phyloP scores from a whole-genome alignment of 2,329 filamentous ascomycete genomes.

The Thielaviopsis ethacetica region DNA sequence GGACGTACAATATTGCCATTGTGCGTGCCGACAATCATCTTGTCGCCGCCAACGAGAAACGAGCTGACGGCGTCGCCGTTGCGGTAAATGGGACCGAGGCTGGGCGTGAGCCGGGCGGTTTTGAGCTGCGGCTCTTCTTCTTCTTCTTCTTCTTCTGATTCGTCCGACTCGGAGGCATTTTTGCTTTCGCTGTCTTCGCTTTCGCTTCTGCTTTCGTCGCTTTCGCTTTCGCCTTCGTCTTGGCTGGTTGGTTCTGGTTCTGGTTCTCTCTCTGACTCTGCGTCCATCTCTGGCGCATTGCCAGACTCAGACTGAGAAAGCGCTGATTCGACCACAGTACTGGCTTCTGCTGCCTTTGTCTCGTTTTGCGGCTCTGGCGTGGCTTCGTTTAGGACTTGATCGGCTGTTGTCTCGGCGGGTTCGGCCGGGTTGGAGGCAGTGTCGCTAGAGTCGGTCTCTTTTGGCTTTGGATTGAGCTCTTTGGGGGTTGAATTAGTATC shows the following conservation, averaged over 20 bases:
- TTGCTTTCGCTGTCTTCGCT: slow-evolving; percentile 16
- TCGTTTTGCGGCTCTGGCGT: no score
- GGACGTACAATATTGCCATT: slow-evolving; percentile 79
- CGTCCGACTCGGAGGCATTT: slow-evolving; percentile 38
- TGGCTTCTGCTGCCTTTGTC: no score
- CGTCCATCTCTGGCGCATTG: no score
- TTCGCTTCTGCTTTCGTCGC: slow-evolving; percentile 12
- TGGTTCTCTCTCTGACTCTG: no score
- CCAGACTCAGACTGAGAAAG: no score
- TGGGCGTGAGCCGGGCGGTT: slow-evolving; percentile 72
- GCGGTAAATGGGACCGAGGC: slow-evolving; percentile 66
- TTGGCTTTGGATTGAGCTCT: no score
- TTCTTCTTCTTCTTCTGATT: slow-evolving; percentile 58
- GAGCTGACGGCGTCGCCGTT: slow-evolving; percentile 90
- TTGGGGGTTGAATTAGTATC: no score
- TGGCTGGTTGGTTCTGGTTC: not conserved
- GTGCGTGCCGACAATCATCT: slow-evolving; percentile 93
- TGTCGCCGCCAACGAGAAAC: slow-evolving; percentile 83
- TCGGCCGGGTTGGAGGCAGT: not conserved
- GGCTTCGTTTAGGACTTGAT: slow-evolving; percentile 11
- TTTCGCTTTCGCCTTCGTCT: slow-evolving; percentile 11
- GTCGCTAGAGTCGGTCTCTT: no score
- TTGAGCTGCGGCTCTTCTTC: slow-evolving; percentile 92
- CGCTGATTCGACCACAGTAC: no score
- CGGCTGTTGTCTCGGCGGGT: not conserved